Evolutionary conservation across 1,284 basidiomycete genomes (phyloP), one percentile per base, ranked within the genome.

Genomic region (Sanghuangporus weigelae): DNA sequence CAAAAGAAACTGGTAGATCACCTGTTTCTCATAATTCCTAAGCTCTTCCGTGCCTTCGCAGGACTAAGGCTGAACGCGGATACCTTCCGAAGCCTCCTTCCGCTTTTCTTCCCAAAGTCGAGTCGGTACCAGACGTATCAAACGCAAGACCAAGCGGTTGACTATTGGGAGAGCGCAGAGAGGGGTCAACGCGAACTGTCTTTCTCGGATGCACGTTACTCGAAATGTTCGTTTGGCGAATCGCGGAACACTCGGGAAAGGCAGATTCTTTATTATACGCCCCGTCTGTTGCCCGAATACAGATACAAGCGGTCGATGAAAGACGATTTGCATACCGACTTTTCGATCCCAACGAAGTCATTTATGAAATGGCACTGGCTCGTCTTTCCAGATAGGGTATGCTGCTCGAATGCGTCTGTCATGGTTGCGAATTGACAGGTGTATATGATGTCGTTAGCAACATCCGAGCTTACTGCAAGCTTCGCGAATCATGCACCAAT

Each of bases 401-500:
- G 63, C 48, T 3, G 21, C 26, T 31, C 26, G 26, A 31, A 31
- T 5, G 26, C 26, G 26, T 31, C 26, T 31, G 26, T 2, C 26
- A 31, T 31, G 26, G 23, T 4, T 31, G 26, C 26, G 26, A 31
- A 31, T 31, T 31, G 26, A 31, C 26, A 31, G 26, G 26, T 31
- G 26, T 31, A 31, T 31, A 31, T 31, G 26, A 31, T 31, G 11
- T 35, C 12, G 36, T n/a, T 19, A 39, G 35, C n/a, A 19, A 10
- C 36, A 7, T 39, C 49, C 35, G n/a, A 62, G 26, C 46, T n/a
- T 31, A 50, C 39, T 19, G 21, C 31, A 19, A 62, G 75, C 76
- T 2, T 66, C 65, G 57, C 49, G 62, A 23, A 68, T 68, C 23
- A 73, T 79, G 40, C 73, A 71, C 57, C 68, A 72, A 46, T 72